Evolutionary conservation across 768 basidiomycete genomes (phyloP).

Genomic region (Gloeophyllum trabeum): DNA sequence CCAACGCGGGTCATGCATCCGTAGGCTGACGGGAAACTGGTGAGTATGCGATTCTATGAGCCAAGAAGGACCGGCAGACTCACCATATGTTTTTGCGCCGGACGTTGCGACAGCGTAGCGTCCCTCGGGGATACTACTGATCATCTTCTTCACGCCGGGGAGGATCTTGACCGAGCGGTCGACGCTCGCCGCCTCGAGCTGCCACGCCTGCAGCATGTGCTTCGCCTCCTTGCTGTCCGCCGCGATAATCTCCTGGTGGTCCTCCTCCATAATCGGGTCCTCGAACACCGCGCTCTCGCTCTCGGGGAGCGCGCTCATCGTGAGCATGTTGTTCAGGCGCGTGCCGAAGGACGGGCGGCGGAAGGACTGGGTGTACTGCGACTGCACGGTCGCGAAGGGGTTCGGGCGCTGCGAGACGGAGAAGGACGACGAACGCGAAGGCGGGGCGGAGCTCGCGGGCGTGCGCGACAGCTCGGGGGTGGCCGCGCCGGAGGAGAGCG

Average conservation of each 20-base stretch:
- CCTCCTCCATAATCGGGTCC: slow-evolving; percentile 21
- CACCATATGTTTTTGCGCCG: slow-evolving; percentile 61
- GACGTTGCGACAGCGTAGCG: slow-evolving; percentile 66
- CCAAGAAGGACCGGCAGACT: slow-evolving; percentile 11
- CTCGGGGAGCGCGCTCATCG: slow-evolving; percentile 23
- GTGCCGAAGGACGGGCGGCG: slow-evolving; percentile 37
- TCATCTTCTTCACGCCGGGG: slow-evolving; percentile 56
- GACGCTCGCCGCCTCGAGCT: slow-evolving; percentile 41
- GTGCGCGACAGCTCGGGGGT: slow-evolving; percentile 30
- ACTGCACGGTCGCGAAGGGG: too few species aligned
- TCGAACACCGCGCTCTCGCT: slow-evolving; percentile 14
- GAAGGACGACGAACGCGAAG: slow-evolving; percentile 33
- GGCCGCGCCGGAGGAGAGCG: slow-evolving; percentile 20
- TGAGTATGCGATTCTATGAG: too few species aligned
- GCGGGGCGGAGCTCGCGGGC: slow-evolving; percentile 25
- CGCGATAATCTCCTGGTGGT: slow-evolving; percentile 22
- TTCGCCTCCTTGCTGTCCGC: slow-evolving; percentile 17
- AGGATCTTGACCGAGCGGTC: slow-evolving; percentile 61
- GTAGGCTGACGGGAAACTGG: too few species aligned
- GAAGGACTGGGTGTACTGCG: slow-evolving; percentile 9
- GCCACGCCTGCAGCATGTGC: slow-evolving; percentile 35
- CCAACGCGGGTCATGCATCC: slow-evolving; percentile 66
- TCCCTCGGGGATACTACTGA: slow-evolving; percentile 53
- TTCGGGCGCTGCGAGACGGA: neutral
- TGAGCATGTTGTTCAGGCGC: slow-evolving; percentile 27